Base-by-base conservation (phyloP, 257 asterid species). In the Nyctanthes arbortristis region DNA sequence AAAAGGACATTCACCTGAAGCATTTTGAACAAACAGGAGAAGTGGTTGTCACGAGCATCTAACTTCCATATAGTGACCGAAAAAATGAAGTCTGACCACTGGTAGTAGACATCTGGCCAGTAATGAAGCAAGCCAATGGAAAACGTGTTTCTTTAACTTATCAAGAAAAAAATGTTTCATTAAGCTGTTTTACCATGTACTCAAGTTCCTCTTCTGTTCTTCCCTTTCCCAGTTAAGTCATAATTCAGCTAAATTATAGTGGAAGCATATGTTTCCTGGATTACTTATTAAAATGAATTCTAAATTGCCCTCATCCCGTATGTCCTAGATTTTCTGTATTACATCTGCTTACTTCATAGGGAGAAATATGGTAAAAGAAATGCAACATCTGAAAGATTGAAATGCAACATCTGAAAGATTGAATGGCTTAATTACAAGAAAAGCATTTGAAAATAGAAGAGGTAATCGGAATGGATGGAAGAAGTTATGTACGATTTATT, bases 321-420 rank as follows among this genome's bases (percentile, higher is more conserved):
- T n/a, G 25, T 54, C 69, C 63, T 25, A 9, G 49, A 12, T 56
- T 40, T 61, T 36, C 37, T 31, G 60, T 47, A 52, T 31, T 24
- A 14, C 68, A 25, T 12, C 45, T 45, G 62, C 60, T 24, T 30
- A 13, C 54, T 14, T 73, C 71, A 65, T 47, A 47, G 67, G 68
- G 28, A 20, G 33, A 45, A 39, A 37, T 65, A 29, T 66, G 4
- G 49, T 59, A 30, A 45, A 13, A 33, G 13, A 13, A 12, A 43
- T 14, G 7, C 2, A 43, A 16, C 52, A 40, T 40, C 54, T 43
- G 22, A 43, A n/a, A n/a, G n/a, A 43, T 4, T 43, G 3, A 43
- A 43, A 43, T 20, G n/a, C n/a, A n/a, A n/a, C n/a, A n/a, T n/a
- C n/a, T n/a, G n/a, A n/a, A n/a, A n/a, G n/a, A n/a, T n/a, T n/a